Evolutionary conservation across 495 filamentous ascomycete genomes (phyloP).

Genomic region (Podospora pseudopauciseta): DNA sequence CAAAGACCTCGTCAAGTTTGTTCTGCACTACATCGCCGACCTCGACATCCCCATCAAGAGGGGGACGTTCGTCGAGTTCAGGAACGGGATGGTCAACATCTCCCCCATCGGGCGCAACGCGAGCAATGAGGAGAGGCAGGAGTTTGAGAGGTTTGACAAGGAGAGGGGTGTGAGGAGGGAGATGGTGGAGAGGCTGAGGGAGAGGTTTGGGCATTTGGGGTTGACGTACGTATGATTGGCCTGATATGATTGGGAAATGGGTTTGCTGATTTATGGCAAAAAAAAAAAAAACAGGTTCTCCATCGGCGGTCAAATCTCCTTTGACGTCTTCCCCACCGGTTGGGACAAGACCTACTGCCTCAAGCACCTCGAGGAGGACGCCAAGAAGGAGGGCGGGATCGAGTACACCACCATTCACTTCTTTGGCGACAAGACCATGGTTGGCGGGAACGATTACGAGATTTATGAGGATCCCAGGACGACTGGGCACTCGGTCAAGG

Average conservation of each 20-base stretch:
- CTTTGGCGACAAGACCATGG: constrained; percentile 90
- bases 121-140: constrained; percentile 69
- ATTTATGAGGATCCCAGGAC: constrained; percentile 79
- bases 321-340: constrained; percentile 93
- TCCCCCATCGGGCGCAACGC: constrained; percentile 92
- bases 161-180: constrained; percentile 66
- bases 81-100: constrained; percentile 96
- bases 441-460: constrained; percentile 93
- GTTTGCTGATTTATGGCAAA: background rate
- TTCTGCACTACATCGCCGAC: constrained; percentile 85
- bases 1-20: constrained; percentile 80
- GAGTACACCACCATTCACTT: constrained; percentile 89
- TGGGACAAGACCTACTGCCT: constrained; percentile 99
- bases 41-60: constrained; percentile 84
- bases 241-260: background rate
- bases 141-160: constrained; percentile 75
- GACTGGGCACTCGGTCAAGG: constrained; percentile 75
- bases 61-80: constrained; percentile 95
- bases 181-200: constrained; percentile 69
- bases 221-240: constrained; percentile 63
- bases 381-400: constrained; percentile 60
- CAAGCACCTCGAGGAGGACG: constrained; percentile 78
- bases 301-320: constrained; percentile 94
- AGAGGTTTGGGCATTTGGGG: constrained; percentile 76
- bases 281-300: constrained; percentile 66